Conservation (phyloP, 768 basidiomycete species). For the Tricholoma saponaceum region DNA sequence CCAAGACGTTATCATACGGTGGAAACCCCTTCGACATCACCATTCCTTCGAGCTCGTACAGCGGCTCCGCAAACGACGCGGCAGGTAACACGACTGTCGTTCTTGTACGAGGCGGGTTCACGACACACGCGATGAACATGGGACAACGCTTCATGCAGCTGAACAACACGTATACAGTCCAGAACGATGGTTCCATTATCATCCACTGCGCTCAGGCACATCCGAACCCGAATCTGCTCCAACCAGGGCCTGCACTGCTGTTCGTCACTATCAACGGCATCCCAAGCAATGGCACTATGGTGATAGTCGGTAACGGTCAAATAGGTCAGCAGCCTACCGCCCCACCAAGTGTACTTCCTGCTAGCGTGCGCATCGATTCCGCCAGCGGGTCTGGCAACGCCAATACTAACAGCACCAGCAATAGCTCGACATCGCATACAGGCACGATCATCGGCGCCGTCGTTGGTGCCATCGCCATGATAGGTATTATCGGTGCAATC, state of each 20-base stretch:
- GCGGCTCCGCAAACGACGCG: constrained; percentile 62
- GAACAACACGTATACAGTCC: constrained; percentile 81
- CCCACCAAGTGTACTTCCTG: constrained; percentile 42
- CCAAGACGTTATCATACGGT: constrained; percentile 78
- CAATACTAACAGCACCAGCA: constrained; percentile 10
- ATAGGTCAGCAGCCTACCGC: constrained; percentile 66
- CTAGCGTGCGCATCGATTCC: constrained; percentile 39
- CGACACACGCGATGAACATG: constrained; percentile 87
- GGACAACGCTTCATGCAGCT: constrained; percentile 79
- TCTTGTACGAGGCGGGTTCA: constrained; percentile 80
- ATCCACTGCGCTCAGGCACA: constrained; percentile 81
- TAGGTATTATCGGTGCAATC: constrained; percentile 48
- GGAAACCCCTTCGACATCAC: constrained; percentile 76
- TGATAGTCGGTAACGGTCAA: constrained; percentile 76
- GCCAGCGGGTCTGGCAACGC: constrained; percentile 32
- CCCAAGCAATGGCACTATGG: constrained; percentile 72
- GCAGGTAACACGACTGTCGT: constrained; percentile 74
- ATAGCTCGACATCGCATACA: constrained; percentile 26
- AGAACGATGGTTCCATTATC: constrained; percentile 69
- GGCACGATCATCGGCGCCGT: constrained; percentile 46
- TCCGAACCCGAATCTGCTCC: constrained; percentile 81
- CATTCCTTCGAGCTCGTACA: constrained; percentile 62
- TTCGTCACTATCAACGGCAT: constrained; percentile 84
- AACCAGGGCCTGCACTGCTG: constrained; percentile 83
- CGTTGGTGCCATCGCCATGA: constrained; percentile 47